Percentiles rank a stretch among this genome's conserved stretches.
Conservation (phyloP, 2,329 filamentous ascomycete genomes). For the Clonostachys rosea region DNA sequence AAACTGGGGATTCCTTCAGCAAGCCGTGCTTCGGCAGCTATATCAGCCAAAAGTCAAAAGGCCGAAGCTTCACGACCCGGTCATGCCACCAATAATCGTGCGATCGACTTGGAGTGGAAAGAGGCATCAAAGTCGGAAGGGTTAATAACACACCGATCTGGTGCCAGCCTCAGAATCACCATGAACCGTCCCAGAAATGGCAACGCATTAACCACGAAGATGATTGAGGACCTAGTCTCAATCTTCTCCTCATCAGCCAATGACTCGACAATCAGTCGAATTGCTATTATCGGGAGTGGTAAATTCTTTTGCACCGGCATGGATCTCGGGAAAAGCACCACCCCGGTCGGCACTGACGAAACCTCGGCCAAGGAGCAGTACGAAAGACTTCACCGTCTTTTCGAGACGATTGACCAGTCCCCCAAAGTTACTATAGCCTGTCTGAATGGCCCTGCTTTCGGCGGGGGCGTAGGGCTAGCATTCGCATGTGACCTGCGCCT, state of each 20-base stretch:
- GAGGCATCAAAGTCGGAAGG: no score
- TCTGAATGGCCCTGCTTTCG: constrained; percentile 34
- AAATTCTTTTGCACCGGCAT: constrained; percentile 35
- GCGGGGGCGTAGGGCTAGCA: constrained; percentile 34
- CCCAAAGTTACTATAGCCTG: constrained; percentile 33
- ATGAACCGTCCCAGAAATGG: no score
- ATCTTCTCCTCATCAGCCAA: no score
- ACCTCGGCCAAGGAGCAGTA: constrained; percentile 9
- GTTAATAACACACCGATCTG: no score
- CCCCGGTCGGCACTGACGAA: constrained; percentile 2
- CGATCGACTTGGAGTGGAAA: no score
- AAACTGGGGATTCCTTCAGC: no score
- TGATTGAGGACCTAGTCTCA: no score
- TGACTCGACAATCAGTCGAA: constrained; percentile 15
- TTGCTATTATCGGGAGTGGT: constrained; percentile 25
- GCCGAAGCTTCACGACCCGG: no score
- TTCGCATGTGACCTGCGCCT: constrained; percentile 34
- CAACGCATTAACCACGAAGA: no score
- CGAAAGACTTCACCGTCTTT: constrained; percentile 14
- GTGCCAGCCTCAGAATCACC: no score
- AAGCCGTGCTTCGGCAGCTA: constrained; percentile 6
- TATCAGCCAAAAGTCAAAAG: constrained; percentile 1
- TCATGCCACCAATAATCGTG: no score
- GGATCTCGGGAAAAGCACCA: constrained; percentile 19
- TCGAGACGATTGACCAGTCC: constrained; percentile 28